Percentiles rank a stretch among this genome's conserved stretches.
Evolutionary conservation across 2,329 filamentous ascomycete genomes (phyloP).

Genomic region (Rhynchosporium secalis): DNA sequence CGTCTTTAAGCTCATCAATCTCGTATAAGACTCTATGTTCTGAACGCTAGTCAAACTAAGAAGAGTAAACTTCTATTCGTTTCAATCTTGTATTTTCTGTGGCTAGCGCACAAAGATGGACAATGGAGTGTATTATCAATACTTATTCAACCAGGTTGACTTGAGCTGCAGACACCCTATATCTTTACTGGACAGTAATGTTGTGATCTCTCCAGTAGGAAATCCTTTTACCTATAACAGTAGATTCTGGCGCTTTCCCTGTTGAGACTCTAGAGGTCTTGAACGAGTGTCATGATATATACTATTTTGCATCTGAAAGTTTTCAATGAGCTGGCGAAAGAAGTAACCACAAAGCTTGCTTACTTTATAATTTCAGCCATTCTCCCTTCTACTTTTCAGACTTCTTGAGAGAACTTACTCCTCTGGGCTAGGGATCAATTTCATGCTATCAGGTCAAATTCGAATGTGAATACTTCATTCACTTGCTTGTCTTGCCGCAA

Average conservation of each 20-base stretch:
- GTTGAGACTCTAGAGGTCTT: not conserved
- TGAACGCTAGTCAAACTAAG: not conserved
- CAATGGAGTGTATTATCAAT: conserved; percentile 8
- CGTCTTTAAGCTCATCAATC: not conserved
- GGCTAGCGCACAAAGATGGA: conserved; percentile 21
- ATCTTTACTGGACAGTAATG: conserved; percentile 3
- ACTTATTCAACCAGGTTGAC: conserved; percentile 6
- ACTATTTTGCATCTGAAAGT: conserved; percentile 6
- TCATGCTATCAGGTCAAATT: not conserved
- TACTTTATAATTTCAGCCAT: not conserved
- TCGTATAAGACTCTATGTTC: not conserved
- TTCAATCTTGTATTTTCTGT: not conserved
- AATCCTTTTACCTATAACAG: conserved; percentile 3
- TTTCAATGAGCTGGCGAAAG: not conserved
- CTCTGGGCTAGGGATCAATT: not conserved
- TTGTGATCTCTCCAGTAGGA: not conserved
- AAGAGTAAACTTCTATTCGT: not conserved
- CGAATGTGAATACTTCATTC: not conserved
- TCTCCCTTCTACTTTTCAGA: not conserved
- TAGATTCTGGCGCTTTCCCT: not conserved
- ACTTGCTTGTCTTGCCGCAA: not conserved
- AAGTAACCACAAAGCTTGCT: conserved; percentile 17
- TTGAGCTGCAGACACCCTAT: conserved; percentile 26
- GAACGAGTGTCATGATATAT: not conserved
- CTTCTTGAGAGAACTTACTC: not conserved